phyloP scores from a whole-genome alignment of 306 rosid species.

The Citrullus colocynthis region DNA sequence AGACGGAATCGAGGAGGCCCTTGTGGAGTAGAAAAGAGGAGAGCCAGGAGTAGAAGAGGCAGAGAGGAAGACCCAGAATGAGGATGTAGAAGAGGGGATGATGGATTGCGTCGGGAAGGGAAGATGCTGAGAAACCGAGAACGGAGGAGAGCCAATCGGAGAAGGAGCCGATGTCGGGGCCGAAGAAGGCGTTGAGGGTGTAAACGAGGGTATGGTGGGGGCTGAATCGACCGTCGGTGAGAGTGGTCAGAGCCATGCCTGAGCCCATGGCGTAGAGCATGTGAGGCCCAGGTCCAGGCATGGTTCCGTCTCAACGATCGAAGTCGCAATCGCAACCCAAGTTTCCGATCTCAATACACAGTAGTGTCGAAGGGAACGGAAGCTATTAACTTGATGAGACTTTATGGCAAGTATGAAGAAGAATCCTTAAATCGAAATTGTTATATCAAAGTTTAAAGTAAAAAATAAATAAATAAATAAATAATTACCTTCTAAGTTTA shows the following conservation, averaged over 20 bases:
- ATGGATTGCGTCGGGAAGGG: slow-evolving; percentile 42
- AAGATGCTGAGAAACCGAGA: slow-evolving; percentile 27
- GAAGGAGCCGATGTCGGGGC: slow-evolving; percentile 91
- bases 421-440: too few species aligned
- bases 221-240: slow-evolving; percentile 46
- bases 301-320: slow-evolving; percentile 9
- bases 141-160: slow-evolving; percentile 56
- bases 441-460: too few species aligned
- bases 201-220: slow-evolving; percentile 69
- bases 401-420: too few species aligned
- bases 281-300: slow-evolving; percentile 96
- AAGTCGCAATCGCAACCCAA: not conserved
- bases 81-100: slow-evolving; percentile 50
- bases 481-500: too few species aligned
- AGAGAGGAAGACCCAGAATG: slow-evolving; percentile 60
- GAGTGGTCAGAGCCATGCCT: slow-evolving; percentile 38
- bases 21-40: slow-evolving; percentile 34
- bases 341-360: not conserved
- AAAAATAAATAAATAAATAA: too few species aligned
- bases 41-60: slow-evolving; percentile 47
- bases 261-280: slow-evolving; percentile 78
- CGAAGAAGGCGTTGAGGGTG: slow-evolving; percentile 72
- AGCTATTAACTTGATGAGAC: not conserved
- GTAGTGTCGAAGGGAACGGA: not conserved
- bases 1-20: slow-evolving; percentile 42